phyloP scores from a whole-genome alignment of 768 basidiomycete species.

The Tricholoma terreum region DNA sequence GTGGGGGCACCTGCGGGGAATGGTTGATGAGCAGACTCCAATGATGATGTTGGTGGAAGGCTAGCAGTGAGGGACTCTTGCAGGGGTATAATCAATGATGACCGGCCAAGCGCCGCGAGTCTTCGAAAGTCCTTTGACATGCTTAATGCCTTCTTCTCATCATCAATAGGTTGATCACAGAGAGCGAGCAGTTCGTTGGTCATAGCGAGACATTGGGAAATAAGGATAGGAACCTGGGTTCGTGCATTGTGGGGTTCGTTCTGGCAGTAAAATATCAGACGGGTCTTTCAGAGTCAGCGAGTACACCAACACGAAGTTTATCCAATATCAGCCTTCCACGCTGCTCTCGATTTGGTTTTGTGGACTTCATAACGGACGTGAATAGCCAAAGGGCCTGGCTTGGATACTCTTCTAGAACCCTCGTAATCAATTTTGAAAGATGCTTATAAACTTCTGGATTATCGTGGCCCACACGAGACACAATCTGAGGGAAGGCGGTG shows the following conservation, averaged over 20 bases:
- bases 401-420: conserved; percentile 80
- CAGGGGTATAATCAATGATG: conserved; percentile 79
- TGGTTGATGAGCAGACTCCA: conserved; percentile 66
- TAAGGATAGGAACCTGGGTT: conserved; percentile 45
- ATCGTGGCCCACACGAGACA: conserved; percentile 83
- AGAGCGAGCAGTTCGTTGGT: conserved; percentile 66
- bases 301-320: conserved; percentile 49
- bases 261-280: conserved; percentile 25
- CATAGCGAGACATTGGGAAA: conserved; percentile 56
- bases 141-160: conserved; percentile 37
- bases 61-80: conserved; percentile 90
- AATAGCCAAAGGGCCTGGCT: conserved; percentile 94
- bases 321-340: conserved; percentile 61
- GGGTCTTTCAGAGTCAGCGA: neutral
- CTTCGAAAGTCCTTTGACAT: conserved; percentile 57
- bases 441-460: conserved; percentile 58
- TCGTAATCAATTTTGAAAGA: conserved; percentile 63
- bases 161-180: conserved; percentile 52
- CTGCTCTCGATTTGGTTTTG: conserved; percentile 52
- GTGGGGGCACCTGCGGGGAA: conserved; percentile 77
- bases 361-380: conserved; percentile 84
- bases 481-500: conserved; percentile 94
- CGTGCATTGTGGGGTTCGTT: conserved; percentile 40
- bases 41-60: conserved; percentile 71
- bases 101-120: conserved; percentile 55